phyloP scores from a whole-genome alignment of 352 stramenopile genomes.

The Thraustotheca clavata region DNA sequence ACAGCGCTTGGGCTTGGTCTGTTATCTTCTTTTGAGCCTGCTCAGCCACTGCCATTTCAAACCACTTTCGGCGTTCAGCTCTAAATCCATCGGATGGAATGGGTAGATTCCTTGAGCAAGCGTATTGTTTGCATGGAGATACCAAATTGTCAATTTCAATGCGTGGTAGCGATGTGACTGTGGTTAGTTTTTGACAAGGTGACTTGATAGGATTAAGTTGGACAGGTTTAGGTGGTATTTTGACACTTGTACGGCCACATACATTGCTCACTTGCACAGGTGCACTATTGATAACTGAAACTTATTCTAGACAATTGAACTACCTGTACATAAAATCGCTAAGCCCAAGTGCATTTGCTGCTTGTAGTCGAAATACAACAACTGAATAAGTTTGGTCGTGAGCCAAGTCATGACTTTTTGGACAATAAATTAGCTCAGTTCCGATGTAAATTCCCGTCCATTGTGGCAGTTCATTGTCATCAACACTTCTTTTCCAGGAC shows the following conservation, averaged over 20 bases:
- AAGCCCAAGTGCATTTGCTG: background rate
- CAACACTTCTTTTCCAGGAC: background rate
- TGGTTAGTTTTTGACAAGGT: background rate
- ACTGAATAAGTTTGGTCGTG: background rate
- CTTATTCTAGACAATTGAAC: background rate
- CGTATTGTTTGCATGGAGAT: background rate
- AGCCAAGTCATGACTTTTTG: background rate
- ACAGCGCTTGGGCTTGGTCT: background rate
- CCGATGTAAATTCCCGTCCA: slow-evolving; percentile 12
- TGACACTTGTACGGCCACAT: background rate
- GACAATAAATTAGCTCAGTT: background rate
- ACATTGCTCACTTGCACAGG: background rate
- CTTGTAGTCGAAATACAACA: slow-evolving; percentile 9
- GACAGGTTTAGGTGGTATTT: background rate
- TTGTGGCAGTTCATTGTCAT: background rate
- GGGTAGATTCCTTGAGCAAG: background rate
- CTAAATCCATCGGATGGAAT: background rate
- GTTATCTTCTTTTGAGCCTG: background rate
- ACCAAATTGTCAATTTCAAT: background rate
- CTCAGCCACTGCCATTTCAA: background rate
- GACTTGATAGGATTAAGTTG: background rate
- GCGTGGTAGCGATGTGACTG: background rate
- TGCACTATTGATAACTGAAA: background rate
- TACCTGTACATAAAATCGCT: background rate
- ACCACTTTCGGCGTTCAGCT: background rate